Conservation (phyloP, 179 eudicot genomes). For the Silene noctiflora region DNA sequence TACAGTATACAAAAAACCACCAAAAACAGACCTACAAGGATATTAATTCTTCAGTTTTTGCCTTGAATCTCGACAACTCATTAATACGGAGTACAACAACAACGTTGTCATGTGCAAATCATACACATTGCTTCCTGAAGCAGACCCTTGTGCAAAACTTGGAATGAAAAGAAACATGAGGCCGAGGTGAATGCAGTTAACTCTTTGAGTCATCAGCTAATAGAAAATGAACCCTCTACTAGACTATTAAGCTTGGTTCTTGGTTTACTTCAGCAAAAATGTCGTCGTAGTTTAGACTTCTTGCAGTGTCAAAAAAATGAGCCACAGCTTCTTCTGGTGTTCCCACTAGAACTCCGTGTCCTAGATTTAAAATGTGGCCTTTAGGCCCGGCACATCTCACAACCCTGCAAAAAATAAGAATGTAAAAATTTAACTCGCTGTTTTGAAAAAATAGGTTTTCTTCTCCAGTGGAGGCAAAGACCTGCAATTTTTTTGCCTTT, state of each 20-base stretch:
- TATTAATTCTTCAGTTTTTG: neutral
- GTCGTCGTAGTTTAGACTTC: conserved; percentile 13
- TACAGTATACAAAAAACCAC: neutral
- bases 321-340: conserved; percentile 96
- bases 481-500: neutral
- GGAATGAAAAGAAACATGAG: neutral
- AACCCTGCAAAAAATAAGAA: conserved; percentile 26
- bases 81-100: neutral
- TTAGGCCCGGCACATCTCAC: conserved; percentile 73
- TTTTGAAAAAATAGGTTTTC: no score
- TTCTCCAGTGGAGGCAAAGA: neutral
- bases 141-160: neutral
- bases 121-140: neutral
- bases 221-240: neutral
- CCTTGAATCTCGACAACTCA: neutral
- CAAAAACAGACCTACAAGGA: neutral
- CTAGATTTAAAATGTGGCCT: conserved; percentile 86
- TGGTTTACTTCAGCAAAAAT: conserved; percentile 5
- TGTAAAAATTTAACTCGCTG: neutral
- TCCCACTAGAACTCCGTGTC: conserved; percentile 95
- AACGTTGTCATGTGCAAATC: neutral
- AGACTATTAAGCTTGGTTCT: conserved; percentile 10
- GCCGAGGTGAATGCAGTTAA: neutral
- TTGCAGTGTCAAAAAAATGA: conserved; percentile 84
- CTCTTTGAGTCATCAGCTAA: neutral